Evolutionary conservation across 2,329 filamentous ascomycete genomes (phyloP), one percentile per base, ranked within the genome.

Genomic region (Hymenoscyphus occultus): DNA sequence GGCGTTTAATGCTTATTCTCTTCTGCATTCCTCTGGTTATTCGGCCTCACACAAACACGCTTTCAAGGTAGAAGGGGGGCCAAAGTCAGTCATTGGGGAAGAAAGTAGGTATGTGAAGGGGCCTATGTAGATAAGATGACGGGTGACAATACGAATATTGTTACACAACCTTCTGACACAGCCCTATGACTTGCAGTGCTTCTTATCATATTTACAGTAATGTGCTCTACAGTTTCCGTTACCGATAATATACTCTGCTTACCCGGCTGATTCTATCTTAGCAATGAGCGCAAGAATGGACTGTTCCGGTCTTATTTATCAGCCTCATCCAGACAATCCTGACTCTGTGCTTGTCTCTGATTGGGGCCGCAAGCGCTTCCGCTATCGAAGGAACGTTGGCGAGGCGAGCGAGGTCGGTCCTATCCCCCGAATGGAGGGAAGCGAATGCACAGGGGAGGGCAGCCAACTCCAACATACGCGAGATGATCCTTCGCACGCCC

Each of bases 1-100:
- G 58, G 58, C 58, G 58, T 60, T 59, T 45, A 45, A 35, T 57
- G 56, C 56, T 57, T 57, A 14, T 57, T 57, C 56, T 57, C 56
- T 54, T 54, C 22, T 54, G 48, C 48, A 54, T 28, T 54, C 19
- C 22, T 22, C 48, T 54, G 7, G 19, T 28, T 13, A 19, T 28
- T 5, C 4, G 19, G 19, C 22, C 22, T 54, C 48, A 28, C 22
- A 28, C 19, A 54, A 35, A 54, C 19, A 54, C 9, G 22, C 31
- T 12, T 19, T 54, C 13, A 12, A 54, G 48, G 22, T 54, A 54
- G 48, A 13, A 19, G 45, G 22, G 48, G 48, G 48, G 48, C 48
- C 48, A 28, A 9, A 51, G 12, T 7, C 22, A n/a, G 19, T 51
- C 45, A 51, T 51, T 51, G 45, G 45, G 22, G 45, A n/a, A 54